Conservation (phyloP, 106 monocot genomes). For the Chionographis japonica region DNA sequence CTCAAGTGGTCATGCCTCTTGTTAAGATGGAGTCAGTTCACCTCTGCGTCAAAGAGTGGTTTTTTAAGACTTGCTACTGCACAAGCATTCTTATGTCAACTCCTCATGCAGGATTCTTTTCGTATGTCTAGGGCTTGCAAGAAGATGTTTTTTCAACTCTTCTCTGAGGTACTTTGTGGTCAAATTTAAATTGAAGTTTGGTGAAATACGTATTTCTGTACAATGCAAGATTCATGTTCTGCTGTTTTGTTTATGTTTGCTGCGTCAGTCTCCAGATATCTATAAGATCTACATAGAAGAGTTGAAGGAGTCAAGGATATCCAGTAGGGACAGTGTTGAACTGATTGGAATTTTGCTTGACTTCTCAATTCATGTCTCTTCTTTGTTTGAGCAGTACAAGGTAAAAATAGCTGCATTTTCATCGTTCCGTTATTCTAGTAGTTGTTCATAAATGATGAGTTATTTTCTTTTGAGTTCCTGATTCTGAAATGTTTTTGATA, state of each 20-base stretch:
- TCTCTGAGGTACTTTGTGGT: conserved; percentile 52
- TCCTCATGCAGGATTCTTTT: conserved; percentile 48
- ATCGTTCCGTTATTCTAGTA: background rate
- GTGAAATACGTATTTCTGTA: background rate
- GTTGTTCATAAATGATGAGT: background rate
- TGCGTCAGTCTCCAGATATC: conserved; percentile 52
- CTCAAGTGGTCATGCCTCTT: conserved; percentile 88
- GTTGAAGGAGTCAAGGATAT: conserved; percentile 69
- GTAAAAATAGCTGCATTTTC: conserved; percentile 20
- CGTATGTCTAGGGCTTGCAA: conserved; percentile 52
- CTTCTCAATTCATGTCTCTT: conserved; percentile 38
- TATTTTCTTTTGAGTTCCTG: background rate
- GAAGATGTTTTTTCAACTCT: conserved; percentile 53
- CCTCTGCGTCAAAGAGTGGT: conserved; percentile 62
- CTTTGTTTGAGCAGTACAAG: conserved; percentile 63
- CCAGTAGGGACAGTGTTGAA: conserved; percentile 46
- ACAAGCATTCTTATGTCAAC: conserved; percentile 57
- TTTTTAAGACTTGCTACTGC: conserved; percentile 65
- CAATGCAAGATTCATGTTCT: background rate
- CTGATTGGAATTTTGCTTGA: conserved; percentile 61
- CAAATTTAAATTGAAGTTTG: background rate
- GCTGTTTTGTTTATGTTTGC: conserved; percentile 5
- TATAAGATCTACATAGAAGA: conserved; percentile 77
- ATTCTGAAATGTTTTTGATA: background rate
- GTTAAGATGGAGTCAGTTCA: conserved; percentile 70